Evolutionary conservation across 1,284 basidiomycete genomes (phyloP), one percentile per base, ranked within the genome.

Genomic region (Phenoliferia sp.): DNA sequence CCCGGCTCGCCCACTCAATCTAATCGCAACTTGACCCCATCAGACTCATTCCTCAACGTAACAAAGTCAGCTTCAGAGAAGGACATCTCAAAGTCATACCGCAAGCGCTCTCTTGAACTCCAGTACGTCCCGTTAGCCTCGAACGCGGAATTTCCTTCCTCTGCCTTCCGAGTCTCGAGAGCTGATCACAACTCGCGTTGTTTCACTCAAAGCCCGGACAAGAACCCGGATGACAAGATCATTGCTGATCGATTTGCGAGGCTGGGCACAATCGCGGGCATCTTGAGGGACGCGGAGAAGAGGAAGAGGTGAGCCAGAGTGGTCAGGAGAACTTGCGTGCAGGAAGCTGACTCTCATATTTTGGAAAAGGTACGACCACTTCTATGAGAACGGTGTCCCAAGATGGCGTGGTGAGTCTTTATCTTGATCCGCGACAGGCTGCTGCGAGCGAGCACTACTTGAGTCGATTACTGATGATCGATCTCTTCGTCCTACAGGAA

Each of bases 381-480:
- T 93, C 83, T 89, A 89, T 81, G 91, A 92, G 79, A 92, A 92
- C 69, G 91, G 91, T 44, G 91, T 94, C 5, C 91, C 91, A 0
- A 89, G 84, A 76, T 94, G 91, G 91, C 84, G 90, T 75, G 91
- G 80, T 78, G 54, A 33, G 74, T 65, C 7, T 60, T 48, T 62
- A 28, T 73, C 31, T 48, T 29, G 6, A 10, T 19, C 22, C 3
- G 5, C n/a, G n/a, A n/a, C n/a, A n/a, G n/a, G n/a, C n/a, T n/a
- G n/a, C n/a, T n/a, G n/a, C n/a, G n/a, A n/a, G n/a, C n/a, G n/a
- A n/a, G n/a, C n/a, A n/a, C 6, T 35, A 2, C 55, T 54, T 59
- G 19, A 19, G 50, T 63, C 19, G 33, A 39, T 32, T 22, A 28
- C 7, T 56, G 26, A 31, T 19, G 16, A n/a, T n/a, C n/a, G n/a